Percentiles rank a stretch among this genome's conserved stretches.
Conservation (phyloP, 257 asterid species). For the Plantago elongata region DNA sequence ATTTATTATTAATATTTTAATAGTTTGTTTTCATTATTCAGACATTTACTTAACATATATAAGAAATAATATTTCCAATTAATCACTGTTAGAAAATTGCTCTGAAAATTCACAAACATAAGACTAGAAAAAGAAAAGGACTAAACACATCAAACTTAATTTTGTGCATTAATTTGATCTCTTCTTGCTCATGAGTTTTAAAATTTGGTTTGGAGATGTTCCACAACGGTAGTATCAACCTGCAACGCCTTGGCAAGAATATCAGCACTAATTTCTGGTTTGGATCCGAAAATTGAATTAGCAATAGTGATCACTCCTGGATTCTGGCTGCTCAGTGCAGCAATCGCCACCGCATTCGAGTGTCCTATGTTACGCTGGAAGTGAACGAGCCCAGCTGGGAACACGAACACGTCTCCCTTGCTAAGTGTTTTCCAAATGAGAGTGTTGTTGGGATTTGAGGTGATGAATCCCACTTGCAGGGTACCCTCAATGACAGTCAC, state of each 20-base stretch:
- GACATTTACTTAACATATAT: too few relatives aligned
- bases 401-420: slow-evolving; percentile 24
- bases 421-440: slow-evolving; percentile 3
- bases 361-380: slow-evolving; percentile 22
- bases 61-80: too few relatives aligned
- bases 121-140: neutral
- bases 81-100: too few relatives aligned
- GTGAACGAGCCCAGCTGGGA: slow-evolving; percentile 21
- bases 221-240: neutral
- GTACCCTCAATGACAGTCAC: slow-evolving; percentile 18
- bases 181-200: too few relatives aligned
- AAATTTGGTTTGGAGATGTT: neutral
- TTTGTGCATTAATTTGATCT: too few relatives aligned
- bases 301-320: slow-evolving; percentile 8
- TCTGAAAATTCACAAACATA: too few relatives aligned
- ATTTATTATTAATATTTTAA: too few relatives aligned
- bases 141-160: too few relatives aligned
- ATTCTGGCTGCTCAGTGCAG: slow-evolving; percentile 18
- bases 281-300: slow-evolving; percentile 1
- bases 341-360: slow-evolving; percentile 19
- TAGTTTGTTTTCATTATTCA: too few relatives aligned
- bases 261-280: neutral
- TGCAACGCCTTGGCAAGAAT: slow-evolving; percentile 10
- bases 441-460: slow-evolving; percentile 19
- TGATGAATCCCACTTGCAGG: slow-evolving; percentile 13